Evolutionary conservation across 768 basidiomycete genomes (phyloP).

Genomic region (Omphalotus guepiniiformis): DNA sequence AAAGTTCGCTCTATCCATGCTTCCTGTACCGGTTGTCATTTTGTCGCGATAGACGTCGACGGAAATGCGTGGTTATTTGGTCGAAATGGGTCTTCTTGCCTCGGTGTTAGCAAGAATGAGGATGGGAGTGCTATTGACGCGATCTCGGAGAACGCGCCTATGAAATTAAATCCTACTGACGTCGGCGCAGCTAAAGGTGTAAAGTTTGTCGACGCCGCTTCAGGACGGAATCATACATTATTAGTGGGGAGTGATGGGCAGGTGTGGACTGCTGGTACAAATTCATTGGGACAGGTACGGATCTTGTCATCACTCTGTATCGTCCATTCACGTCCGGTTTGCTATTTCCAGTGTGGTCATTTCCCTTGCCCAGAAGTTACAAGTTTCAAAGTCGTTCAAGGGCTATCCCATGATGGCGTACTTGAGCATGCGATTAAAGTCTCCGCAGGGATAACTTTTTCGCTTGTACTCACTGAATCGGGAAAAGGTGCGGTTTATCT

Average conservation of each 20-base stretch:
- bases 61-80: conserved; percentile 91
- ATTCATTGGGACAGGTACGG: conserved; percentile 76
- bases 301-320: neutral
- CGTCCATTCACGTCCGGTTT: neutral
- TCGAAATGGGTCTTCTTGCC: conserved; percentile 65
- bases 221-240: conserved; percentile 78
- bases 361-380: conserved; percentile 58
- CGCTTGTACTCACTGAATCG: conserved; percentile 74
- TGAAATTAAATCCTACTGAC: conserved; percentile 51
- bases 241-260: conserved; percentile 78
- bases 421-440: conserved; percentile 68
- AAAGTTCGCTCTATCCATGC: conserved; percentile 68
- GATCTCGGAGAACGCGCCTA: conserved; percentile 75
- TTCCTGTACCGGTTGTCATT: conserved; percentile 74
- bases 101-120: conserved; percentile 57
- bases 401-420: conserved; percentile 52
- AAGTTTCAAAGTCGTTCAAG: conserved; percentile 59
- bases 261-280: conserved; percentile 82
- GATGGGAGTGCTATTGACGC: conserved; percentile 22
- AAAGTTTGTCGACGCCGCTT: conserved; percentile 77
- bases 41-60: conserved; percentile 65
- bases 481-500: conserved; percentile 59
- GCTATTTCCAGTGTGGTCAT: conserved; percentile 63
- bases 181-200: conserved; percentile 56
- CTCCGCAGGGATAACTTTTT: conserved; percentile 81